Conservation (phyloP, 169 alveolate genomes). For the Theileria equi region DNA sequence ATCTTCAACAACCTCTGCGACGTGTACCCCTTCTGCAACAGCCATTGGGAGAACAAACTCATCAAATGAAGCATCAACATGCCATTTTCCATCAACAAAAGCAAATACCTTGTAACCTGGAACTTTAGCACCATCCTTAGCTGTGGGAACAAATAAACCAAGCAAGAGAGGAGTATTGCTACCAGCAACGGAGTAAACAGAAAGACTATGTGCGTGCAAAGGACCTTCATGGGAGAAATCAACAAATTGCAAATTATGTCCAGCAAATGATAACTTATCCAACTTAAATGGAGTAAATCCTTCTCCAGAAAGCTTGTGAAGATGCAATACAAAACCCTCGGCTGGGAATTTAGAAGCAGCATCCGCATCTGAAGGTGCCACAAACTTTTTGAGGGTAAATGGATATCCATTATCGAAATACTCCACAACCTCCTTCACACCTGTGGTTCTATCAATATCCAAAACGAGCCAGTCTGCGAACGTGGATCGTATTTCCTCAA, state of each 20-base stretch:
- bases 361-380: too few relatives aligned
- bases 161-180: background rate
- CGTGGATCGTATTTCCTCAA: too few relatives aligned
- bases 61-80: background rate
- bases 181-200: background rate
- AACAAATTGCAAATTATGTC: background rate
- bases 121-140: background rate
- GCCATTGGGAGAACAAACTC: conserved; percentile 1
- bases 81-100: conserved; percentile 1
- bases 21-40: background rate
- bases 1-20: background rate
- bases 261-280: background rate
- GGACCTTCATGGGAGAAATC: background rate
- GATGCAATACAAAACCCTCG: too few relatives aligned
- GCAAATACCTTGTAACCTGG: background rate
- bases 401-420: too few relatives aligned
- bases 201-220: background rate
- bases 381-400: too few relatives aligned
- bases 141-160: background rate
- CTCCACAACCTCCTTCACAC: too few relatives aligned
- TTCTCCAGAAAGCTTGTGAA: too few relatives aligned
- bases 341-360: too few relatives aligned
- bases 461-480: too few relatives aligned
- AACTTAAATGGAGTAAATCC: too few relatives aligned
- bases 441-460: too few relatives aligned